phyloP scores from a whole-genome alignment of 2,329 filamentous ascomycete species.

The Gnomoniopsis smithogilvyi region DNA sequence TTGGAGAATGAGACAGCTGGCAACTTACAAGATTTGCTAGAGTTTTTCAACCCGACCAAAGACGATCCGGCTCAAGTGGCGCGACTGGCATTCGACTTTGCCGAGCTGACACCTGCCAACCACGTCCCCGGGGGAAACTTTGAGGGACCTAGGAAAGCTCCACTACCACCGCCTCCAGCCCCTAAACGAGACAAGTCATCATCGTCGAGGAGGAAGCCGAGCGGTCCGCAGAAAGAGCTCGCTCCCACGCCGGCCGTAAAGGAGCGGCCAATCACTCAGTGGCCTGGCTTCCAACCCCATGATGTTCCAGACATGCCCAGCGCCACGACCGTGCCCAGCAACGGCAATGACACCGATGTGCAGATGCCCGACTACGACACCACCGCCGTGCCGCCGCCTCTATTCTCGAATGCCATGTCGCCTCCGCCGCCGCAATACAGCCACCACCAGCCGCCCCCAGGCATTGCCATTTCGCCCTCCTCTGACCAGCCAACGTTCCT shows the following conservation, averaged over 20 bases:
- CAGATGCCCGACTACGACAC: constrained; percentile 14
- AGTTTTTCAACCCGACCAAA: constrained; percentile 59
- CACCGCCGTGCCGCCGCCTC: constrained; percentile 14
- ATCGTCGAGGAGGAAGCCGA: constrained; percentile 11
- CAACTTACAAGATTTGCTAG: constrained; percentile 61
- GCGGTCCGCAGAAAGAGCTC: constrained; percentile 11
- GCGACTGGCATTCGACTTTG: constrained; percentile 55
- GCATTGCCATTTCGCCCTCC: constrained; percentile 13
- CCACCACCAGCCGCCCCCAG: not conserved
- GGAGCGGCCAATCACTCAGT: constrained; percentile 14
- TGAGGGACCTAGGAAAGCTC: constrained; percentile 8
- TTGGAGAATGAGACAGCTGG: constrained; percentile 61
- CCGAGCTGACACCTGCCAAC: constrained; percentile 29
- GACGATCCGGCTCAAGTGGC: constrained; percentile 57
- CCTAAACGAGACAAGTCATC: constrained; percentile 15
- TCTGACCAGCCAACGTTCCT: constrained; percentile 5
- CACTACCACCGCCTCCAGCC: constrained; percentile 14
- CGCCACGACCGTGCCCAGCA: not conserved
- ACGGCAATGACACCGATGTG: constrained; percentile 1
- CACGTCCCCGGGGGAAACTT: constrained; percentile 9
- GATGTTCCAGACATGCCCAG: constrained; percentile 11
- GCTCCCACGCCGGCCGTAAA: constrained; percentile 2
- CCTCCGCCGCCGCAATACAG: constrained; percentile 7
- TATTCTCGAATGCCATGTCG: constrained; percentile 10
- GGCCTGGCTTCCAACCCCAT: constrained; percentile 6